Evolutionary conservation across 306 rosid genomes (phyloP), one percentile per base, ranked within the genome.

Genomic region (Oxytropis ochrocephala): DNA sequence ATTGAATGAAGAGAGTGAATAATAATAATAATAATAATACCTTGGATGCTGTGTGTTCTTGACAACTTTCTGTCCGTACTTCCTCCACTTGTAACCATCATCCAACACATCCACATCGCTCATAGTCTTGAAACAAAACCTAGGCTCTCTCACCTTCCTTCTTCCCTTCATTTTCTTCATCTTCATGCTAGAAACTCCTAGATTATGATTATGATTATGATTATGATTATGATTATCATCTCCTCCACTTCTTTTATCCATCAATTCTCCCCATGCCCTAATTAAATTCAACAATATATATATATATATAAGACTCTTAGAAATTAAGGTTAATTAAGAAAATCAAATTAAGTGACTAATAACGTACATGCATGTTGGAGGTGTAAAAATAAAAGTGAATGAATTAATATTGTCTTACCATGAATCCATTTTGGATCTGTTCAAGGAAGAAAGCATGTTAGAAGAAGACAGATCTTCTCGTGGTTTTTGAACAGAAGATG

Each of bases 11-110:
- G 38, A 33, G 38, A 33, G 6, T 33, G 8, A 5, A 33, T 5
- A 33, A 6, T 33, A 4, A 5, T 32, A 32, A 2, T 32, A n/a
- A n/a, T n/a, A n/a, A n/a, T n/a, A 24, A 24, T 38, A 88, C 99
- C 99, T 91, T 71, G 99, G 99, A 70, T 95, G 96, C 67, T 95
- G 96, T 6, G 99, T 95, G 96, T 95, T 95, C 90, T 95, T 95
- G 0, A 95, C 99, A 12, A 95, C 99, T 88, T 95, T 95, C 83
- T 95, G 99, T 48, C 99, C 99, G 64, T 95, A 95, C 88, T 95
- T 95, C 64, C 99, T 89, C 99, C 99, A 94, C 58, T 94, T 94
- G 89, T 94, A 94, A 32, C 99, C 99, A 82, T 91, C 99, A 67
- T 95, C 99, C 73, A 95, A 81, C 63, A 95, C 99, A 85, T 95